Percentiles rank a stretch among this genome's conserved stretches.
Conservation (phyloP, 352 stramenopile genomes). For the Phytopythium montanum region DNA sequence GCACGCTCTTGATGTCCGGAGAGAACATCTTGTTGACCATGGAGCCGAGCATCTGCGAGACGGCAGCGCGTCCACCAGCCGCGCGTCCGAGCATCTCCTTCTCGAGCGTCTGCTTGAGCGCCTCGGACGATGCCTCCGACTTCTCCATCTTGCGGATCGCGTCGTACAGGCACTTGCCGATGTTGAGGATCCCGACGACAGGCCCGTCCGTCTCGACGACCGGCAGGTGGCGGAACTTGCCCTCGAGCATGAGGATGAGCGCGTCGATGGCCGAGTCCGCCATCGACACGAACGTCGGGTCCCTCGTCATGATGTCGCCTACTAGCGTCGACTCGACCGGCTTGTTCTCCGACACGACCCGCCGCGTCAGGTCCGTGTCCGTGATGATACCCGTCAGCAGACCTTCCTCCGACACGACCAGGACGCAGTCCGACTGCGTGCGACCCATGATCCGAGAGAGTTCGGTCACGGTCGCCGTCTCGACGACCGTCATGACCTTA, state of each 20-base stretch:
- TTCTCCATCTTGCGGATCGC: conserved; percentile 97
- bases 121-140: conserved; percentile 69
- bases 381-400: conserved; percentile 95
- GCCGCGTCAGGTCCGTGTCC: conserved; percentile 86
- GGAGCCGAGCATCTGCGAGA: conserved; percentile 69
- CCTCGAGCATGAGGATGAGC: conserved; percentile 83
- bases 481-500: conserved; percentile 87
- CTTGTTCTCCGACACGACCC: conserved; percentile 77
- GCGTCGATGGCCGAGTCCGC: conserved; percentile 83
- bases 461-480: conserved; percentile 81
- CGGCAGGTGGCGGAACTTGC: conserved; percentile 85
- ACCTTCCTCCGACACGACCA: conserved; percentile 90
- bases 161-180: conserved; percentile 98
- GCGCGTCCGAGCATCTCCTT: conserved; percentile 67
- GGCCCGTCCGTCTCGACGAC: conserved; percentile 76
- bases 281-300: conserved; percentile 81
- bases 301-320: conserved; percentile 78
- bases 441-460: conserved; percentile 86
- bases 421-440: conserved; percentile 90
- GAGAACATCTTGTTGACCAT: conserved; percentile 90
- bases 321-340: conserved; percentile 67
- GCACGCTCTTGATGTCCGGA: conserved; percentile 79
- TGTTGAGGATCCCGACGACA: conserved; percentile 96
- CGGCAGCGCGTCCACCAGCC: conserved; percentile 22
- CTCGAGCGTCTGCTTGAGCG: conserved; percentile 72